These are phyloP conservation scores for Populus hybrid DNA, from an alignment of 441 rosid species.

Conservation along the genomic window DNA sequence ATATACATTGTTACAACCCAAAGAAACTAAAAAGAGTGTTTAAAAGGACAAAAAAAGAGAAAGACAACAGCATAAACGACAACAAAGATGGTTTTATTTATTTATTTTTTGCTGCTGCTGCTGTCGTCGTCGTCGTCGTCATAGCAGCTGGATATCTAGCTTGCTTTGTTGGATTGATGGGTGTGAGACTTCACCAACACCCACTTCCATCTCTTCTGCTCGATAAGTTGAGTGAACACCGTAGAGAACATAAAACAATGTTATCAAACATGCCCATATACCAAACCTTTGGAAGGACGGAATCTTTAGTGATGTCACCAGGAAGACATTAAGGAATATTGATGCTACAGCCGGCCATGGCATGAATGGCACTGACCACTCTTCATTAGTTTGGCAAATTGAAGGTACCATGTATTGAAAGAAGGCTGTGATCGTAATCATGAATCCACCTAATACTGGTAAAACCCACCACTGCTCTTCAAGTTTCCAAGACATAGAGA, in stretches of 20 bases:
- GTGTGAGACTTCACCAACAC: conserved; percentile 26
- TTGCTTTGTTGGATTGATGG: conserved; percentile 38
- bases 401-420: conserved; percentile 43
- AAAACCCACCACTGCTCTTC: conserved; percentile 54
- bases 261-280: conserved; percentile 64
- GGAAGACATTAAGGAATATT: conserved; percentile 69
- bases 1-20: neutral
- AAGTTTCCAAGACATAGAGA: conserved; percentile 68
- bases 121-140: neutral
- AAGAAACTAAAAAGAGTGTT: neutral
- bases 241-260: conserved; percentile 70
- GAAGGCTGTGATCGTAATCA: conserved; percentile 32
- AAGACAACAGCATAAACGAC: neutral
- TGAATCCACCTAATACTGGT: conserved; percentile 37
- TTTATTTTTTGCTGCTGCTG: too few relatives aligned
- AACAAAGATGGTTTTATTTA: neutral
- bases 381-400: conserved; percentile 19
- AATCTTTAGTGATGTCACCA: conserved; percentile 57
- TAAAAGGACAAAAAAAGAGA: neutral
- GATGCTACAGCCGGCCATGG: conserved; percentile 88
- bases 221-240: conserved; percentile 83
- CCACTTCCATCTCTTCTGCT: conserved; percentile 61
- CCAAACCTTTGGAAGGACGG: conserved; percentile 62
- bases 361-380: conserved; percentile 84
- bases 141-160: conserved; percentile 44